Percentiles rank a stretch among this genome's conserved stretches.
Evolutionary conservation across 371 early-diverging fungal genomes (phyloP).

Genomic region (Chytridium lagenaria): DNA sequence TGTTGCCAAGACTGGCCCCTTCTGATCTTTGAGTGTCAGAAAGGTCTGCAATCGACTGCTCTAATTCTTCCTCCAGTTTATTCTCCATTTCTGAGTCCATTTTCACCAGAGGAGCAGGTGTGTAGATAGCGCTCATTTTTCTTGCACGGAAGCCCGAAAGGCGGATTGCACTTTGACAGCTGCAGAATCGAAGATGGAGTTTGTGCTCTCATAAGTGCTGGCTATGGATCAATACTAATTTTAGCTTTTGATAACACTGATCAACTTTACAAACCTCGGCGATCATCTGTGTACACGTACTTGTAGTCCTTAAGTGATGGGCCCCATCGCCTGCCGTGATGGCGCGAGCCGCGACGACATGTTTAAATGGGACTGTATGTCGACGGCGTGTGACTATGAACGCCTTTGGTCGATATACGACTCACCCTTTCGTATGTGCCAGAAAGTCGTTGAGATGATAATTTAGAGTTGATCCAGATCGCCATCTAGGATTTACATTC

Average conservation of each 20-base stretch:
- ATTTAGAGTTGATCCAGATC: no score
- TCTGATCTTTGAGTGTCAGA: neutral
- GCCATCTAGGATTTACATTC: no score
- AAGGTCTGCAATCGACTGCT: no score
- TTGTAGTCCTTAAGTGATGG: neutral
- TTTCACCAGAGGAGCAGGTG: neutral
- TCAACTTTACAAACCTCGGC: neutral
- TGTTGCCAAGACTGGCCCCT: neutral
- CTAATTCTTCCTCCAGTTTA: neutral
- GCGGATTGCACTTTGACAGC: constrained; percentile 3
- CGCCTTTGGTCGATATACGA: no score
- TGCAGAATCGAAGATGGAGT: constrained; percentile 6
- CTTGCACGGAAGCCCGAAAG: neutral
- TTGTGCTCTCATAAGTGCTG: neutral
- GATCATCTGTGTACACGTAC: neutral
- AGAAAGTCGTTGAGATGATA: no score
- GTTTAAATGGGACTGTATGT: no score
- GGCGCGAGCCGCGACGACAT: neutral
- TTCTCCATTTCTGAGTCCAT: neutral
- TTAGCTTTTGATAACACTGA: neutral
- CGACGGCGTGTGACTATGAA: no score
- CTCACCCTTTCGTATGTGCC: no score
- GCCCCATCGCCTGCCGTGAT: neutral
- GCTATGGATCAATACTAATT: neutral
- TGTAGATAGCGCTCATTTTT: neutral